phyloP scores from a whole-genome alignment of 495 filamentous ascomycete genomes.

The Daldinia loculata region DNA sequence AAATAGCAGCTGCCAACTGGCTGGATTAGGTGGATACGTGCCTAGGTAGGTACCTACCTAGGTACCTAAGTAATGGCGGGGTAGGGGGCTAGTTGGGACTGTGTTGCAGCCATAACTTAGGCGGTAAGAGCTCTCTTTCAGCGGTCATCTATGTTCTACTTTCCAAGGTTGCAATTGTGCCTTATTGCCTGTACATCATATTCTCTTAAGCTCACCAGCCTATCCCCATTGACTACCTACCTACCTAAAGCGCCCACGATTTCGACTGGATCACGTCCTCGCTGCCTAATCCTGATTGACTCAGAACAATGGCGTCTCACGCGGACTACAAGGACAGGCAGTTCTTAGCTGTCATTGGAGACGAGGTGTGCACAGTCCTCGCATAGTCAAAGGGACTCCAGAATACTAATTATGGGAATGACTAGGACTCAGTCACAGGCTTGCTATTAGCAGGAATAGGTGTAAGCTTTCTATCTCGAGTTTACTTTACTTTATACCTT shows the following conservation, averaged over 20 bases:
- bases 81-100: slow-evolving; percentile 13
- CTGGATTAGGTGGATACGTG: slow-evolving; percentile 18
- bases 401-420: slow-evolving; percentile 41
- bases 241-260: slow-evolving; percentile 20
- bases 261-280: slow-evolving; percentile 5
- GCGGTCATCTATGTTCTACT: slow-evolving; percentile 14
- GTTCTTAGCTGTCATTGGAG: slow-evolving; percentile 96
- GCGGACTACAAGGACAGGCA: slow-evolving; percentile 85
- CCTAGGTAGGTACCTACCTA: not conserved
- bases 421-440: slow-evolving; percentile 90
- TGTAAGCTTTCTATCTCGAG: slow-evolving; percentile 64
- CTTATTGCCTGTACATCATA: slow-evolving; percentile 5
- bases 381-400: not conserved
- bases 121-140: slow-evolving; percentile 18
- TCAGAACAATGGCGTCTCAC: slow-evolving; percentile 62
- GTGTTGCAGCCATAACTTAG: slow-evolving; percentile 3
- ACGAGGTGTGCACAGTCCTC: slow-evolving; percentile 72
- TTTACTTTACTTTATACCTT: not conserved
- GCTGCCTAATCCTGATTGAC: slow-evolving; percentile 20
- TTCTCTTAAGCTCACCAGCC: slow-evolving; percentile 4
- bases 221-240: slow-evolving; percentile 4
- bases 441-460: slow-evolving; percentile 94
- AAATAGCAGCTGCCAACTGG: slow-evolving; percentile 15
- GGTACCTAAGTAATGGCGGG: slow-evolving; percentile 25
- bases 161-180: not conserved